These are phyloP conservation scores for Candida maesae DNA, from an alignment of 805 yeast genomes.

Conservation along the genomic window DNA sequence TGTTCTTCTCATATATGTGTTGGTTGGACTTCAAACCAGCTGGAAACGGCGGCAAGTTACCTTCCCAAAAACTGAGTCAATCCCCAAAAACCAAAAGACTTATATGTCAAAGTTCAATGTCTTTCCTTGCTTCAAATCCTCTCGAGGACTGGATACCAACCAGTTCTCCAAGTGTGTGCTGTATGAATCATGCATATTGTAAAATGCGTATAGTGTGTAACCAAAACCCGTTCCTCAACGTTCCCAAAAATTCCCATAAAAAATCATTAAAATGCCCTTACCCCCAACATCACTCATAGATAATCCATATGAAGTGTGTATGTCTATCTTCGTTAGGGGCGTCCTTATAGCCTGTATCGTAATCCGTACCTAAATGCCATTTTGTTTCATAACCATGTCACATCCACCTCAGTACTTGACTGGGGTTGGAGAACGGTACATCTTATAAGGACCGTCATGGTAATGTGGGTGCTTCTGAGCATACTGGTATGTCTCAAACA, in stretches of 20 bases:
- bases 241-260: conserved; percentile 8
- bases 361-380: conserved; percentile 23
- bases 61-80: too few relatives aligned
- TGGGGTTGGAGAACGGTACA: conserved; percentile 39
- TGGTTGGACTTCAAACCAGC: too few relatives aligned
- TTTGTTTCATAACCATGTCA: conserved; percentile 10
- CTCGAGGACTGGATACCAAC: too few relatives aligned
- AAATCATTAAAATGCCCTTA: conserved; percentile 4
- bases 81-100: too few relatives aligned
- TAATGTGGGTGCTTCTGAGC: conserved; percentile 51
- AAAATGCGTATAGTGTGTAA: neutral
- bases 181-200: neutral
- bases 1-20: too few relatives aligned
- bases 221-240: neutral
- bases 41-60: too few relatives aligned
- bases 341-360: neutral
- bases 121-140: too few relatives aligned
- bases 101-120: too few relatives aligned
- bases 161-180: too few relatives aligned
- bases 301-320: too few relatives aligned
- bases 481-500: conserved; percentile 42
- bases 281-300: too few relatives aligned
- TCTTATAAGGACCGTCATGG: conserved; percentile 44
- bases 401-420: conserved; percentile 26
- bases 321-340: neutral